Evolutionary conservation across 2,329 filamentous ascomycete species (phyloP).

Genomic region (Fonsecaea nubica): DNA sequence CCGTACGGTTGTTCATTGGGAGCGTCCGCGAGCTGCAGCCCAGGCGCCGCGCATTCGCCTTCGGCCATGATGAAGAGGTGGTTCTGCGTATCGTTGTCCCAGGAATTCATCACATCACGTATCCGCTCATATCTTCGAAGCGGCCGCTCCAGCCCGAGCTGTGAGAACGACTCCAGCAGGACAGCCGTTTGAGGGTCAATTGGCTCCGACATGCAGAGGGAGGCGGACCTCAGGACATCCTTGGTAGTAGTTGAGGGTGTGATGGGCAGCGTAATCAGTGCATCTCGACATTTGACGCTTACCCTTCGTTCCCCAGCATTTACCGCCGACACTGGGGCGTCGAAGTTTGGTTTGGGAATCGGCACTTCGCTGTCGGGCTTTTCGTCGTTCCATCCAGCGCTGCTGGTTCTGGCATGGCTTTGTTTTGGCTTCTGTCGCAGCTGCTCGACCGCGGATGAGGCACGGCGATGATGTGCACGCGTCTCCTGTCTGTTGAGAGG

Average conservation of each 20-base stretch:
- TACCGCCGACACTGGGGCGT: slow-evolving; percentile 80
- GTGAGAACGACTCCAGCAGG: slow-evolving; percentile 77
- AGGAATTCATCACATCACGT: slow-evolving; percentile 88
- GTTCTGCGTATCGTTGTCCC: slow-evolving; percentile 83
- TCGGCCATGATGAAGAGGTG: slow-evolving; percentile 70
- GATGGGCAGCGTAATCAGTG: slow-evolving; percentile 73
- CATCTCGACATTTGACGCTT: slow-evolving; percentile 73
- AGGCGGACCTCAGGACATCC: slow-evolving; percentile 74
- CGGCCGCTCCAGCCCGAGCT: slow-evolving; percentile 79
- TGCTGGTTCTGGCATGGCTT: slow-evolving; percentile 17
- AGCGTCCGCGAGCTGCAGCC: slow-evolving; percentile 69
- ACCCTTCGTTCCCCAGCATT: slow-evolving; percentile 80
- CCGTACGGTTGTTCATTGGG: slow-evolving; percentile 69
- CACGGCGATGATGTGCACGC: slow-evolving; percentile 16
- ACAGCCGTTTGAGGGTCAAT: slow-evolving; percentile 72
- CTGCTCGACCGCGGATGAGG: slow-evolving; percentile 18
- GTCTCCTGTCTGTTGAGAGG: slow-evolving; percentile 2
- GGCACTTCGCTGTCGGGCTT: slow-evolving; percentile 13
- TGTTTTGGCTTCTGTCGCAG: slow-evolving; percentile 6
- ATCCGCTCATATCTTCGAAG: slow-evolving; percentile 85
- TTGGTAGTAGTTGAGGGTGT: slow-evolving; percentile 74
- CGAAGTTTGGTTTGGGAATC: slow-evolving; percentile 50
- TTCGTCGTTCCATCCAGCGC: slow-evolving; percentile 17
- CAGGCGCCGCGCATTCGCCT: slow-evolving; percentile 44
- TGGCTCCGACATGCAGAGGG: slow-evolving; percentile 66